Evolutionary conservation across 2,329 filamentous ascomycete species (phyloP).

Genomic region (Xylariaceae sp.): DNA sequence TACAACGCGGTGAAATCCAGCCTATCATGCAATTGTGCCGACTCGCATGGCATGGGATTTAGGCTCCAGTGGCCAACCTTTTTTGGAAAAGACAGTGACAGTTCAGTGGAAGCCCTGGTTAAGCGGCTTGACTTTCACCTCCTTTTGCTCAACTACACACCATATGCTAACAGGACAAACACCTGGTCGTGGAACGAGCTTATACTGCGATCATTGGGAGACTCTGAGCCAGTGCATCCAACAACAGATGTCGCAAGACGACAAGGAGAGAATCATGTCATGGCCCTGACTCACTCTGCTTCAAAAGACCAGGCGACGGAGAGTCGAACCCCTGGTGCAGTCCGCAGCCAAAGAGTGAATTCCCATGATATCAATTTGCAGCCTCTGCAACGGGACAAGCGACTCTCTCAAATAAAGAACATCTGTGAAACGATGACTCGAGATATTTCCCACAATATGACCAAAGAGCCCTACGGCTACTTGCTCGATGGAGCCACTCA

Average conservation of each 20-base stretch:
- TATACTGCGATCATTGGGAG: conserved; percentile 7
- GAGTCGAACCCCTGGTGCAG: not conserved
- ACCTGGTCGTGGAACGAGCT: conserved; percentile 16
- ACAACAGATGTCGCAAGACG: too few relatives aligned
- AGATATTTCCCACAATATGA: too few relatives aligned
- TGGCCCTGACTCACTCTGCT: too few relatives aligned
- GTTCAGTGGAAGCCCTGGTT: conserved; percentile 18
- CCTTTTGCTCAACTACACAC: conserved; percentile 5
- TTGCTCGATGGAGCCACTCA: conserved; percentile 9
- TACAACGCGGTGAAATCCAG: conserved; percentile 22
- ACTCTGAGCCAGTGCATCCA: conserved; percentile 1
- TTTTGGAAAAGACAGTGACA: conserved; percentile 9
- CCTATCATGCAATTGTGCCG: conserved; percentile 17
- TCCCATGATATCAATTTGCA: not conserved
- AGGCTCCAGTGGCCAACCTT: conserved; percentile 8
- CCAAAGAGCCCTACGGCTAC: conserved; percentile 8
- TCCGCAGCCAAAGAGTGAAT: not conserved
- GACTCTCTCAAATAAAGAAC: conserved; percentile 9
- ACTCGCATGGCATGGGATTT: conserved; percentile 20
- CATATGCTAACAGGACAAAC: conserved; percentile 7
- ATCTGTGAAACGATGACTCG: too few relatives aligned
- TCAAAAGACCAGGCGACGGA: not conserved
- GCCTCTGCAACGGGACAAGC: not conserved
- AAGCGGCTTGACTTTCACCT: conserved; percentile 10
- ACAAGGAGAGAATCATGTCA: too few relatives aligned